Base-by-base conservation (phyloP, 805 yeast genomes). In the Isabelozyma gotoi region DNA sequence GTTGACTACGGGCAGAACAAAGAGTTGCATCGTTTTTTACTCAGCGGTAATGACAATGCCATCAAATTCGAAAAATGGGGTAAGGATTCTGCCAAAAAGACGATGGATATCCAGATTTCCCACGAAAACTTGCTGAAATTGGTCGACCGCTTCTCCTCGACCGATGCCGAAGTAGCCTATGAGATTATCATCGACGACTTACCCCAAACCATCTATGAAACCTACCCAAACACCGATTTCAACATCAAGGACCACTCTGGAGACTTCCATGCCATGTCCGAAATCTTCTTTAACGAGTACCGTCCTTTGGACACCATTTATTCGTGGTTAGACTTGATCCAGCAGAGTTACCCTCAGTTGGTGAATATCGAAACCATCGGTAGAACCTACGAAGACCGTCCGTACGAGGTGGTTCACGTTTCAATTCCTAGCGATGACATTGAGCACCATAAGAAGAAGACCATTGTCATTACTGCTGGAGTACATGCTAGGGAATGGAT, bases 401-500 rank as follows among this genome's bases (percentile, higher is more conserved):
- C 80, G 19, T 74, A 84, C 56, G 81, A 78, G 40, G 88, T 86
- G 0, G 65, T 88, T 17, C 85, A 85, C 52, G 59, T 89, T 19
- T 71, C 83, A 2, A 59, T 56, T 2, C 73, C 82, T 1, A 73
- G 73, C 38, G 70, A 68, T 38, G 70, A 63, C 4, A 58, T 55
- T 11, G 48, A 65, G 50, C 63, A 68, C 44, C 50, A 52, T n/a
- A 58, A 67, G 7, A 70, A 77, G 36, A 79, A 76, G 49, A 85
- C 92, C 1, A 76, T 89, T 41, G 84, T 88, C 3, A 74, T 90
- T 6, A 81, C 92, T 1, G 91, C 91, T 32, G 96, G 96, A 2
- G 75, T 85, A 2, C 96, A 90, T 65, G 94, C 96, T 0, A 73
- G 97, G 41, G 97, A 90, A 61, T 90, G 97, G 97, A 75, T 88